These are phyloP conservation scores for Aspergillus sp. DNA, from an alignment of 2,329 filamentous ascomycete species.

Conservation along the genomic window DNA sequence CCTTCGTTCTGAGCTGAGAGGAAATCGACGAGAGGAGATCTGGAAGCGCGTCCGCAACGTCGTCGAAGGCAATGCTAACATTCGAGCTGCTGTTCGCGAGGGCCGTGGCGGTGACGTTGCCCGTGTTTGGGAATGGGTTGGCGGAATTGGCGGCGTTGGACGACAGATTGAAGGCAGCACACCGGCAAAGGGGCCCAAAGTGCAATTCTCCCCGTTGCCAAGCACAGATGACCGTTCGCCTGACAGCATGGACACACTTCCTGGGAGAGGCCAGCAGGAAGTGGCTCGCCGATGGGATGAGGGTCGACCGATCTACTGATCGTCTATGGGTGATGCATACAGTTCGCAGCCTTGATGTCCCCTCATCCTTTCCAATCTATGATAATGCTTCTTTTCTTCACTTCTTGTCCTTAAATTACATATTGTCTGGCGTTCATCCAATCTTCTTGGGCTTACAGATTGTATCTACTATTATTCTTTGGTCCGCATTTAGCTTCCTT, in stretches of 20 bases:
- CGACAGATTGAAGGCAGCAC: slow-evolving; percentile 36
- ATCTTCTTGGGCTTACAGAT: not conserved
- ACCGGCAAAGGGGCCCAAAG: slow-evolving; percentile 32
- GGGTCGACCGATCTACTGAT: slow-evolving; percentile 47
- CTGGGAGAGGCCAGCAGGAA: slow-evolving; percentile 31
- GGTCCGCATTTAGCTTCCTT: not conserved
- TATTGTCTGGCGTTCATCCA: not conserved
- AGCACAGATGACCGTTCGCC: slow-evolving; percentile 24
- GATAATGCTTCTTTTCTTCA: not conserved
- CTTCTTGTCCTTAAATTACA: not conserved
- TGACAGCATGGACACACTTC: slow-evolving; percentile 21
- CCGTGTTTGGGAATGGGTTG: slow-evolving; percentile 72
- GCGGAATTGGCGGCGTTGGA: slow-evolving; percentile 58
- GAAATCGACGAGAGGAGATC: slow-evolving; percentile 75
- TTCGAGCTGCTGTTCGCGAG: slow-evolving; percentile 75
- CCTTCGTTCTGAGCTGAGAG: slow-evolving; percentile 76
- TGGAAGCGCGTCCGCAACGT: slow-evolving; percentile 84
- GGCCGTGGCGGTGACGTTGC: slow-evolving; percentile 60
- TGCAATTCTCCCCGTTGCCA: slow-evolving; percentile 34
- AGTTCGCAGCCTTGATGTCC: not conserved
- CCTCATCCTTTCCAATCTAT: not conserved
- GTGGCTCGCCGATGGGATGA: slow-evolving; percentile 45
- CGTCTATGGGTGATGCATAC: too few relatives aligned
- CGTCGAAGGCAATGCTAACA: slow-evolving; percentile 92
- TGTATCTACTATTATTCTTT: slow-evolving; percentile 9